Evolutionary conservation across 129 eudicot species (phyloP).

Genomic region (Gnaphalium uliginosum): DNA sequence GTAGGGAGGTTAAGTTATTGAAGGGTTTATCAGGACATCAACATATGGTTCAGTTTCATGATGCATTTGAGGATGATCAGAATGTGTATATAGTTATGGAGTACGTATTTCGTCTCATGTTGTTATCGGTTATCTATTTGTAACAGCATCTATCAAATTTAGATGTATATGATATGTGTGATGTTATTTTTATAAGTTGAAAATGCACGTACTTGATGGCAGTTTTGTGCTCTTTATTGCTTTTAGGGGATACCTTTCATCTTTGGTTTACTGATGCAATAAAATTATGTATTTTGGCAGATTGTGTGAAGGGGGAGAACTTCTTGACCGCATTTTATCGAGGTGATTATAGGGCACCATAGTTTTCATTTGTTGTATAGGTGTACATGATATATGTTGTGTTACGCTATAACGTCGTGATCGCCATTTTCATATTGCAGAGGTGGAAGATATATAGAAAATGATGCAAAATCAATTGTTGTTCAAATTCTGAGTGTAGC

Average conservation of each 20-base stretch:
- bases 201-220: slow-evolving; percentile 11
- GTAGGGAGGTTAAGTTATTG: slow-evolving; percentile 89
- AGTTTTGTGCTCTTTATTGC: not conserved
- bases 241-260: not conserved
- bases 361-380: not conserved
- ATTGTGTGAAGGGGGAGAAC: slow-evolving; percentile 45
- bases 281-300: slow-evolving; percentile 2
- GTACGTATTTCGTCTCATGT: slow-evolving; percentile 44
- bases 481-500: slow-evolving; percentile 69
- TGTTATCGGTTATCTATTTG: not conserved
- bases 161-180: not conserved
- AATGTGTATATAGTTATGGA: slow-evolving; percentile 95
- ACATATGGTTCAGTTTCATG: slow-evolving; percentile 79
- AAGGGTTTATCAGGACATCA: slow-evolving; percentile 86
- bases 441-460: slow-evolving; percentile 94
- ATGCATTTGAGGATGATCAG: slow-evolving; percentile 89
- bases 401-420: not conserved
- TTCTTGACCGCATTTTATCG: slow-evolving; percentile 79
- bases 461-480: slow-evolving; percentile 84
- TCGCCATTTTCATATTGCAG: slow-evolving; percentile 43
- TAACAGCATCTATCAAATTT: not conserved
- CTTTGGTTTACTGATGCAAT: not conserved
- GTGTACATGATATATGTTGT: not conserved
- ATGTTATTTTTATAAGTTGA: not conserved
- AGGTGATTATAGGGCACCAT: slow-evolving; percentile 46